Evolutionary conservation across 345 rosid species (phyloP), one percentile per base, ranked within the genome.

Genomic region (Eucalyptus dawsonii): DNA sequence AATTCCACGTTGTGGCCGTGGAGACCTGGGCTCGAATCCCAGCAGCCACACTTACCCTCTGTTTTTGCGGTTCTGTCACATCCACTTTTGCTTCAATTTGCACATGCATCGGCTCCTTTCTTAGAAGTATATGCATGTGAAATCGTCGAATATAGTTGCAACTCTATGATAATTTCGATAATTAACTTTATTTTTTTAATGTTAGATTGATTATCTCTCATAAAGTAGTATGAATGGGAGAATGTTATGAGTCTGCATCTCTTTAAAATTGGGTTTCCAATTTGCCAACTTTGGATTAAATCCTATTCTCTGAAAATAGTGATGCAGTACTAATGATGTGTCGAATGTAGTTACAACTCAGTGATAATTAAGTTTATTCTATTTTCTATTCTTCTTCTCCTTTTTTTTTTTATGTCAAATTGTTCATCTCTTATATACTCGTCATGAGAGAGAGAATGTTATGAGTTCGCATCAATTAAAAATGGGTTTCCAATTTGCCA

Each of bases 21-120:
- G 95, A 94, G 98, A 95, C 95, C 95, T 95, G 94, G 96, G 97
- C 96, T 96, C 95, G 96, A 97, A 94, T 96, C 97, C 97, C 94
- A 97, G 94, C 96, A 96, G 97, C 97, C 96, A 94, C 96, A 95
- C 4, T 27, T 37, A 2, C 11, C 3, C 5, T 14, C 2, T 4
- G 7, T n/a, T 47, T 44, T 31, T 15, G 3, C 8, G 1, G 42
- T 65, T 15, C 31, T 27, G 15, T 31, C 80, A 4, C 37, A 16
- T 67, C 80, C 11, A 16, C 34, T 67, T 67, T 67, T 31, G 80
- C 80, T 31, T 69, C 80, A 34, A 69, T 69, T 31, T n/a, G 76
- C 16, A 65, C 10, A 65, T 65, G 21, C 76, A n/a, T 65, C 17
- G 17, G 37, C 37, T 62, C 2, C 72, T 62, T 62, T 62, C n/a